Conservation (phyloP, 768 basidiomycete species). For the Cystoderma amianthinum region DNA sequence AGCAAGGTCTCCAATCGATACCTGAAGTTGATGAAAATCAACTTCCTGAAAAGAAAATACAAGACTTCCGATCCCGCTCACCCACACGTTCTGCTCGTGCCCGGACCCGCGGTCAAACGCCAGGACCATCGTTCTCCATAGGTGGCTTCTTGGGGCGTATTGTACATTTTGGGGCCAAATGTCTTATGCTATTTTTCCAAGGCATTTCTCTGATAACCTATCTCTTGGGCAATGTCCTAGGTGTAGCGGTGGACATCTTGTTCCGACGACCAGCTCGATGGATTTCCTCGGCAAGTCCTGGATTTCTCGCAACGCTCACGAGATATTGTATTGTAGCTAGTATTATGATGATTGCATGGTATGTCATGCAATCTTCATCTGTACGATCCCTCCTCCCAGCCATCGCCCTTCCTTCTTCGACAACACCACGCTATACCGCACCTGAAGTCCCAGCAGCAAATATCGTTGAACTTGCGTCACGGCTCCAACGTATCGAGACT, state of each 20-base stretch:
- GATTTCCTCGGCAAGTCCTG: slow-evolving; percentile 22
- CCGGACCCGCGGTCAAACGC: neutral
- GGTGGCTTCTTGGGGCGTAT: slow-evolving; percentile 36
- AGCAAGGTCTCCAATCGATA: slow-evolving; percentile 55
- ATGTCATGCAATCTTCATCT: slow-evolving; percentile 30
- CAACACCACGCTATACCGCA: slow-evolving; percentile 32
- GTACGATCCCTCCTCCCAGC: slow-evolving; percentile 22
- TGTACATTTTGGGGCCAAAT: slow-evolving; percentile 22
- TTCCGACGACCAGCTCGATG: slow-evolving; percentile 41
- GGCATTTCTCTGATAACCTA: slow-evolving; percentile 30
- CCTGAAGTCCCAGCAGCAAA: slow-evolving; percentile 59
- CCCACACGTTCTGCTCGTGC: slow-evolving; percentile 13
- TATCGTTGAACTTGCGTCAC: slow-evolving; percentile 55
- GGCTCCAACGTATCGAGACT: slow-evolving; percentile 58
- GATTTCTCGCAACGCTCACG: slow-evolving; percentile 21
- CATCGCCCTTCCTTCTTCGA: slow-evolving; percentile 9
- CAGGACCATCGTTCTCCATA: slow-evolving; percentile 19
- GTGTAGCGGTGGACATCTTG: slow-evolving; percentile 39
- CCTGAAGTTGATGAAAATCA: slow-evolving; percentile 53
- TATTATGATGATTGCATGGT: slow-evolving; percentile 38
- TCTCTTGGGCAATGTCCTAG: slow-evolving; percentile 40
- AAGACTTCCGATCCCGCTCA: slow-evolving; percentile 16
- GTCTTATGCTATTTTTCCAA: slow-evolving; percentile 15
- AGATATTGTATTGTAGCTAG: slow-evolving; percentile 37
- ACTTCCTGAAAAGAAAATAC: slow-evolving; percentile 9